phyloP scores from a whole-genome alignment of 2,329 filamentous ascomycete species.

The Zymoseptoria ardabiliae region DNA sequence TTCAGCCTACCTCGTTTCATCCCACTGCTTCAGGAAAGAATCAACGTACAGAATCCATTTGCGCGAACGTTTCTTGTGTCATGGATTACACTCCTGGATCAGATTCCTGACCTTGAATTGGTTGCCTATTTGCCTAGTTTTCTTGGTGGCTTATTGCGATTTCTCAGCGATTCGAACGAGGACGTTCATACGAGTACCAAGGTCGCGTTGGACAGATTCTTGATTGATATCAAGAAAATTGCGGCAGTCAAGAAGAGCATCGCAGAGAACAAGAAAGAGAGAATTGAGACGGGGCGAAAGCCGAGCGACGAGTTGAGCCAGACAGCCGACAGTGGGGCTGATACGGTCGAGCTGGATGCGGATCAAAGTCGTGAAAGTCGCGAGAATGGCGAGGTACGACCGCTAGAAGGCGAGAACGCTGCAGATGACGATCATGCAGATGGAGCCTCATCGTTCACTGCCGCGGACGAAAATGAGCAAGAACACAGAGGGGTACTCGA shows the following conservation, averaged over 20 bases:
- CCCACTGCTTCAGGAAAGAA: slow-evolving; percentile 85
- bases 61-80: slow-evolving; percentile 91
- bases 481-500: slow-evolving; percentile 45
- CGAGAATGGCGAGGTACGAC: slow-evolving; percentile 13
- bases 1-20: slow-evolving; percentile 91
- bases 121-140: slow-evolving; percentile 91
- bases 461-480: slow-evolving; percentile 45
- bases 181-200: slow-evolving; percentile 96
- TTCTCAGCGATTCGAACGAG: slow-evolving; percentile 80
- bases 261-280: slow-evolving; percentile 68
- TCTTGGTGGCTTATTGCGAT: slow-evolving; percentile 79
- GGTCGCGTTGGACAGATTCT: slow-evolving; percentile 77
- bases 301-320: slow-evolving; percentile 18
- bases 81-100: slow-evolving; percentile 91
- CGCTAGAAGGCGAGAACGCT: slow-evolving; percentile 4
- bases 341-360: slow-evolving; percentile 33
- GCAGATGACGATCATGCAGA: slow-evolving; percentile 29
- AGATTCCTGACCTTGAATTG: slow-evolving; percentile 91
- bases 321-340: slow-evolving; percentile 34
- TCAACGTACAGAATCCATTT: slow-evolving; percentile 89
- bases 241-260: slow-evolving; percentile 87
- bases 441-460: slow-evolving; percentile 47
- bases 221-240: slow-evolving; percentile 91
- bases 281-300: slow-evolving; percentile 38
- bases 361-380: slow-evolving; percentile 16